phyloP scores from a whole-genome alignment of 768 basidiomycete species.

The Coprinopsis cinerea region DNA sequence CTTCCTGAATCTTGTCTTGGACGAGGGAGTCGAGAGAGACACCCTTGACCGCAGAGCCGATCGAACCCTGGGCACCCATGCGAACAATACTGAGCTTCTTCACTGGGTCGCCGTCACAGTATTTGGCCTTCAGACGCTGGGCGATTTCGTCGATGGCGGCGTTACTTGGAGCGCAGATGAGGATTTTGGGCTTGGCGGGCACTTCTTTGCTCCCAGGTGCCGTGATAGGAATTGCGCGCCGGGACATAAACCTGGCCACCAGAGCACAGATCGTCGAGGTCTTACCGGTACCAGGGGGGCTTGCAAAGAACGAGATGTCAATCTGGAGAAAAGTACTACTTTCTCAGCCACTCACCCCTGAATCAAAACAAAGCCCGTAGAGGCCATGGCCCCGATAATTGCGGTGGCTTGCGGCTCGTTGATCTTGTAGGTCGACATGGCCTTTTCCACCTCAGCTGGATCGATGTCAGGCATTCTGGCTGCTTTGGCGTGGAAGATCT shows the following conservation, averaged over 20 bases:
- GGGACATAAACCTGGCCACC: constrained; percentile 75
- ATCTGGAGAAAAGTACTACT: background rate
- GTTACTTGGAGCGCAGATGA: constrained; percentile 96
- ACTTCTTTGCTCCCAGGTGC: constrained; percentile 38
- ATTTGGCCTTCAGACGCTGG: constrained; percentile 77
- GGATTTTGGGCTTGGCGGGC: constrained; percentile 52
- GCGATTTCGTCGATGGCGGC: constrained; percentile 98
- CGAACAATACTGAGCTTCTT: constrained; percentile 79
- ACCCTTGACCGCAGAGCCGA: constrained; percentile 77
- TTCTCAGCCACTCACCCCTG: constrained; percentile 65
- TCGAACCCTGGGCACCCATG: constrained; percentile 70
- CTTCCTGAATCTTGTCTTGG: constrained; percentile 59
- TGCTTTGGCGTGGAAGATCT: constrained; percentile 65
- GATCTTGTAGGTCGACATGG: constrained; percentile 66
- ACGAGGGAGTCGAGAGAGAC: constrained; percentile 85
- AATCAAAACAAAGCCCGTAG: constrained; percentile 80
- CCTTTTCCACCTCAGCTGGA: constrained; percentile 45
- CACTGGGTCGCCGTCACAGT: constrained; percentile 33
- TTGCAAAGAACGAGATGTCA: constrained; percentile 23
- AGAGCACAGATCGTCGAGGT: constrained; percentile 96
- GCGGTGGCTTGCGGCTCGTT: constrained; percentile 95
- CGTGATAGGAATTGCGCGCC: constrained; percentile 50
- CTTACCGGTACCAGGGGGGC: constrained; percentile 97
- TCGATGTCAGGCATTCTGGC: constrained; percentile 41
- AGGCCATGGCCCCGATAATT: constrained; percentile 66